Conservation (phyloP, 768 basidiomycete genomes). For the Coprinellus aureogranulatus region DNA sequence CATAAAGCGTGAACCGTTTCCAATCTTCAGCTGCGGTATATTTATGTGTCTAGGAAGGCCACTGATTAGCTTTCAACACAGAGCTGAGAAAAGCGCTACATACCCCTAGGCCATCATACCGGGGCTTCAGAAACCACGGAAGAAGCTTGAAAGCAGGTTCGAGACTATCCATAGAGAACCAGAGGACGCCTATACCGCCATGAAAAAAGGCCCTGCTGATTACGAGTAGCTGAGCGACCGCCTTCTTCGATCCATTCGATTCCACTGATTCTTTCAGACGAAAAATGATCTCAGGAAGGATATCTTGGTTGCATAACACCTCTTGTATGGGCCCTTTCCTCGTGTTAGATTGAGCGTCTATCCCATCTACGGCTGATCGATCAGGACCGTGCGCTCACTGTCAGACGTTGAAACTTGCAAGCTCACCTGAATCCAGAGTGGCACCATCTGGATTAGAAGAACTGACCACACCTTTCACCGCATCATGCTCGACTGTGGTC, state of each 20-base stretch:
- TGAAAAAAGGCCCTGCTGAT: neutral
- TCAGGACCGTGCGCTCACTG: no score
- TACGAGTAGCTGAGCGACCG: neutral
- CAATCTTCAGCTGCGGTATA: neutral
- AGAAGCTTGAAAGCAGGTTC: neutral
- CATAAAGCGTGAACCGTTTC: neutral
- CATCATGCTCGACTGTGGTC: no score
- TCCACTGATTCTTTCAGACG: neutral
- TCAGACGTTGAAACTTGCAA: no score
- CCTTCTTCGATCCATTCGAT: neutral
- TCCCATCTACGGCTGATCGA: no score
- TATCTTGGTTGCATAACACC: no score
- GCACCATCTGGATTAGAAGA: no score
- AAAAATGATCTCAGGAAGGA: neutral
- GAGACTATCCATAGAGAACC: neutral
- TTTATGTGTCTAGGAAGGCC: neutral
- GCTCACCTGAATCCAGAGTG: no score
- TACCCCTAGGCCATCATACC: neutral
- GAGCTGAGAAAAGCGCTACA: neutral
- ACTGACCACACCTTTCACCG: no score
- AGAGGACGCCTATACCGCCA: neutral
- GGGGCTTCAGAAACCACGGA: neutral
- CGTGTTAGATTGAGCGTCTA: no score
- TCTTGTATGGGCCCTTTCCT: no score
- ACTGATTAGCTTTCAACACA: neutral